Conservation (phyloP, 2,329 filamentous ascomycete species). For the Diaporthe citrichinensis region DNA sequence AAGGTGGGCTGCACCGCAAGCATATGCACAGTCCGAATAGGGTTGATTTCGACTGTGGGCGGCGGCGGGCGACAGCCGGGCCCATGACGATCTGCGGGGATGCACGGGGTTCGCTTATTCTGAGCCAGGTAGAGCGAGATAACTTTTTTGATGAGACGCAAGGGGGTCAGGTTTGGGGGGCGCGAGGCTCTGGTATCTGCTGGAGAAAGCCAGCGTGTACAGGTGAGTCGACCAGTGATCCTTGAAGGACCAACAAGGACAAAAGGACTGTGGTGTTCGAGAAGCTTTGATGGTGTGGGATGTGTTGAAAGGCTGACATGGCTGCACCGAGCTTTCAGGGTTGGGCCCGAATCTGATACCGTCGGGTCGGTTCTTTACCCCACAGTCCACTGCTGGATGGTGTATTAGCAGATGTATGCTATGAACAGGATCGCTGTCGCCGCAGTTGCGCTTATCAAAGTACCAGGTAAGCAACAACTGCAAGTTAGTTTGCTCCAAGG, state of each 20-base stretch:
- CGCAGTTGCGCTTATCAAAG: conserved; percentile 6
- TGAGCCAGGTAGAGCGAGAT: conserved; percentile 25
- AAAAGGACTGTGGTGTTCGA: conserved; percentile 14
- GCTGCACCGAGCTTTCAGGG: conserved; percentile 6
- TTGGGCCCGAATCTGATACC: conserved; percentile 30
- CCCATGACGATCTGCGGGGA: conserved; percentile 34
- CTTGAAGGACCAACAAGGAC: background rate
- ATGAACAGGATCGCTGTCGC: conserved; percentile 13
- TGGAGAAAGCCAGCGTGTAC: background rate
- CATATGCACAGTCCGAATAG: background rate
- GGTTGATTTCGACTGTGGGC: conserved; percentile 3
- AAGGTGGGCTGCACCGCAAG: conserved; percentile 12
- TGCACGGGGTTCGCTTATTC: conserved; percentile 27
- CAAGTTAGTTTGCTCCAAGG: background rate
- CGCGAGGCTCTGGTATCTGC: background rate
- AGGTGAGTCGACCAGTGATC: background rate
- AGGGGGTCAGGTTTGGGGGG: conserved; percentile 2
- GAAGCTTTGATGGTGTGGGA: conserved; percentile 22
- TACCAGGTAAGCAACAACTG: background rate
- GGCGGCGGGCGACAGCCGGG: conserved; percentile 25
- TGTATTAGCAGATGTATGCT: background rate
- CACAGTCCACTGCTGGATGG: background rate
- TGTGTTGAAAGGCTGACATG: background rate
- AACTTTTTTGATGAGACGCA: conserved; percentile 29
- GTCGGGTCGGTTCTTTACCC: conserved; percentile 32